A percentile compares a stretch with the other conserved stretches of the same genome.
Conservation (phyloP, 768 basidiomycete genomes). For the Hemileccinum rubropunctum region DNA sequence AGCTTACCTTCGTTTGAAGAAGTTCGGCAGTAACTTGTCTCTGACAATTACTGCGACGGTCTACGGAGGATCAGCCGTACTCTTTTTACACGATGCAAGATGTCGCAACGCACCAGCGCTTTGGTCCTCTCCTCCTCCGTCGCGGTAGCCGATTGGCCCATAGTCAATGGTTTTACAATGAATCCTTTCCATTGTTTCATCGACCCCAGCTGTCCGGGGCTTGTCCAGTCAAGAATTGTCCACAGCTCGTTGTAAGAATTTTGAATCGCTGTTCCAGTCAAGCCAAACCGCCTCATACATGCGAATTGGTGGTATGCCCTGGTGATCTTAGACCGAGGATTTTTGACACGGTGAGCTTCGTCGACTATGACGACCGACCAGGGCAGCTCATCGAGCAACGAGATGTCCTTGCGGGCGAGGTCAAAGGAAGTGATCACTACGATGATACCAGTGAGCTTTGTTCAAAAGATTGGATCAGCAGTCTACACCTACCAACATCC, state of each 20-base stretch:
- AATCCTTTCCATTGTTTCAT: slow-evolving; percentile 72
- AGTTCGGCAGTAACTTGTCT: slow-evolving; percentile 69
- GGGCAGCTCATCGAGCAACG: slow-evolving; percentile 60
- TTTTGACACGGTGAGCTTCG: slow-evolving; percentile 90
- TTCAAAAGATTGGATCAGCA: background rate
- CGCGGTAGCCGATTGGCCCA: slow-evolving; percentile 65
- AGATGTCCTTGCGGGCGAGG: slow-evolving; percentile 68
- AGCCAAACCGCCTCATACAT: slow-evolving; percentile 71
- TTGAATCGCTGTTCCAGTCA: slow-evolving; percentile 85
- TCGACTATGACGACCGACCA: slow-evolving; percentile 81
- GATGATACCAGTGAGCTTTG: background rate
- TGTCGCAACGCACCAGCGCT: slow-evolving; percentile 41
- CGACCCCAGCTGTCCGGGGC: slow-evolving; percentile 74
- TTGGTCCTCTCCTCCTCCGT: slow-evolving; percentile 58
- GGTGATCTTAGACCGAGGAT: slow-evolving; percentile 62
- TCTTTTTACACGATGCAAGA: background rate
- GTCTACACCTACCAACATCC: slow-evolving; percentile 65
- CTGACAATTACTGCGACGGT: slow-evolving; percentile 59
- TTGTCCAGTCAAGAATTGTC: slow-evolving; percentile 92
- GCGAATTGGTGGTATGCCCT: slow-evolving; percentile 67
- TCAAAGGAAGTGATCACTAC: slow-evolving; percentile 84
- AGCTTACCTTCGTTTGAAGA: slow-evolving; percentile 75
- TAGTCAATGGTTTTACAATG: slow-evolving; percentile 63
- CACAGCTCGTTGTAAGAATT: slow-evolving; percentile 90
- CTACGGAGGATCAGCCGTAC: slow-evolving; percentile 29